Conservation (phyloP, 2,329 filamentous ascomycete genomes). For the Apiospora aurea region DNA sequence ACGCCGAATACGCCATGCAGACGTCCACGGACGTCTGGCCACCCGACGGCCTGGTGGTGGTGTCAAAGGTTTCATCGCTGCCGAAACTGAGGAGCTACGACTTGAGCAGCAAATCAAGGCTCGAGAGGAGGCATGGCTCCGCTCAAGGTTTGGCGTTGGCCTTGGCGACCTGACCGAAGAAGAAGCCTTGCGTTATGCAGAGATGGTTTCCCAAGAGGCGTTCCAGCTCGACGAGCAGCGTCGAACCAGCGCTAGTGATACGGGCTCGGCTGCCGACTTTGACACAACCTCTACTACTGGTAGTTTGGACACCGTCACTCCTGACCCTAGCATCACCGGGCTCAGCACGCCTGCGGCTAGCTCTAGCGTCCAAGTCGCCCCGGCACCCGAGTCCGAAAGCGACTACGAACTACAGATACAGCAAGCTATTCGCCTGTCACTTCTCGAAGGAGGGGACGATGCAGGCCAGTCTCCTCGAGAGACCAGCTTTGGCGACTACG, state of each 20-base stretch:
- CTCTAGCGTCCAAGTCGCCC: constrained; percentile 35
- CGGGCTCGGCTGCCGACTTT: constrained; percentile 58
- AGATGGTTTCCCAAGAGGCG: constrained; percentile 70
- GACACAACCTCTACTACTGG: constrained; percentile 45
- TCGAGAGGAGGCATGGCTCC: constrained; percentile 74
- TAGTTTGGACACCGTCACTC: constrained; percentile 58
- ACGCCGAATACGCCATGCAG: constrained; percentile 76
- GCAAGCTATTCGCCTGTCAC: constrained; percentile 66
- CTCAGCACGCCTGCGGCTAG: constrained; percentile 41
- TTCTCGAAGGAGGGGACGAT: constrained; percentile 63
- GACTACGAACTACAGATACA: constrained; percentile 69
- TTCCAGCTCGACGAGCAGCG: constrained; percentile 64
- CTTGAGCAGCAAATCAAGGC: constrained; percentile 71
- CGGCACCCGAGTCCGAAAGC: constrained; percentile 52
- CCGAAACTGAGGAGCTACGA: constrained; percentile 83
- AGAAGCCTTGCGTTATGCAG: constrained; percentile 69
- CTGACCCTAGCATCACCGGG: constrained; percentile 60
- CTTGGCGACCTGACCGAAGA: constrained; percentile 72
- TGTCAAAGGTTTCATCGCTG: constrained; percentile 81
- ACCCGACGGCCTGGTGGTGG: constrained; percentile 68
- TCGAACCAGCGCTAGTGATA: constrained; percentile 58
- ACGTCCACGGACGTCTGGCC: constrained; percentile 58
- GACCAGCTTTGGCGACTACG: constrained; percentile 56
- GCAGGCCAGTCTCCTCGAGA: constrained; percentile 52
- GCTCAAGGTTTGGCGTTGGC: constrained; percentile 83